Evolutionary conservation across 1,139 yeast species (phyloP).

Genomic region (Taphrina sp.): DNA sequence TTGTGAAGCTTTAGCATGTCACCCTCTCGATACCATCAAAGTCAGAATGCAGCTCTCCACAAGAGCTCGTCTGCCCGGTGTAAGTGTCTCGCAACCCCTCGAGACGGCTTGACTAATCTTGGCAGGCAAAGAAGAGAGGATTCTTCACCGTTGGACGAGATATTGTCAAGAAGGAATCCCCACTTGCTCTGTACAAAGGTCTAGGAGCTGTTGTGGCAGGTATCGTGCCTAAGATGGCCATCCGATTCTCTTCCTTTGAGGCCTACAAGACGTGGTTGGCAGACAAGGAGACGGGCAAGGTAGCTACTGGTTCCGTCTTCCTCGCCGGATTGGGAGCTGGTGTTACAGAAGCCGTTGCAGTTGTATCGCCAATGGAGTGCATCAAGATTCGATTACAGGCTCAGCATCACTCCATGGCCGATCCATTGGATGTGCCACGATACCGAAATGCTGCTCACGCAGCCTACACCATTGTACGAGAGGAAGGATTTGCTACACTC

Average conservation of each 20-base stretch:
- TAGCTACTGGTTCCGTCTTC: slow-evolving; percentile 63
- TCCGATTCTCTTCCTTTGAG: slow-evolving; percentile 91
- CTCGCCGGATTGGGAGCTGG: slow-evolving; percentile 98
- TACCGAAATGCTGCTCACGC: slow-evolving; percentile 94
- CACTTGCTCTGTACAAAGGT: slow-evolving; percentile 88
- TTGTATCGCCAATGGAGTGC: slow-evolving; percentile 96
- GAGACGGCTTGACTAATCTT: slow-evolving; percentile 45
- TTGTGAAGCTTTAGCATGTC: slow-evolving; percentile 94
- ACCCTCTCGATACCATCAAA: slow-evolving; percentile 86
- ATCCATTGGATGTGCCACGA: slow-evolving; percentile 75
- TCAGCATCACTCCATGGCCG: slow-evolving; percentile 84
- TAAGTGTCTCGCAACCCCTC: slow-evolving; percentile 45
- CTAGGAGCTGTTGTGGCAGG: slow-evolving; percentile 96
- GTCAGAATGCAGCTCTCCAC: slow-evolving; percentile 47
- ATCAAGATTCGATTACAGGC: slow-evolving; percentile 96
- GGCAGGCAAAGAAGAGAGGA: slow-evolving; percentile 66
- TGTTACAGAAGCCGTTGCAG: slow-evolving; percentile 88
- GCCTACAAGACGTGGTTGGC: slow-evolving; percentile 71
- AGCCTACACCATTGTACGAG: slow-evolving; percentile 74
- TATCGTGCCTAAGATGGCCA: slow-evolving; percentile 97
- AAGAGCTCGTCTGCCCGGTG: slow-evolving; percentile 28
- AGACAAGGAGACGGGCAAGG: slow-evolving; percentile 57
- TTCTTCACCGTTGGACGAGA: slow-evolving; percentile 75
- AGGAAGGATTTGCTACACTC: slow-evolving; percentile 85
- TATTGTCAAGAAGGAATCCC: slow-evolving; percentile 77